Conservation (phyloP, 2,329 filamentous ascomycete species). For the Zymoseptoria tritici region DNA sequence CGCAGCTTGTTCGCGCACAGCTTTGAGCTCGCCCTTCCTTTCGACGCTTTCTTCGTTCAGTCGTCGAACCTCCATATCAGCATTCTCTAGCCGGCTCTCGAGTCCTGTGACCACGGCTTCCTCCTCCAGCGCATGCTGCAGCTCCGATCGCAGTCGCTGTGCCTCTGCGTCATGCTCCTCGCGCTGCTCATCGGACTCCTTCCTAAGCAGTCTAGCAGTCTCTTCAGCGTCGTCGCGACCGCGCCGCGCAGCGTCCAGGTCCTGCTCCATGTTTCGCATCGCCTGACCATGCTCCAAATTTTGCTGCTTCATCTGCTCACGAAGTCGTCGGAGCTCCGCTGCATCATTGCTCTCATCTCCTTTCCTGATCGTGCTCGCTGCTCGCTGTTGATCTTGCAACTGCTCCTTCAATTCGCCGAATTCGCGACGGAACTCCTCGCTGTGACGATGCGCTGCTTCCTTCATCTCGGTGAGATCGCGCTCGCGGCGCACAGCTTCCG, state of each 20-base stretch:
- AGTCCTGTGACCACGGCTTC: constrained; percentile 16
- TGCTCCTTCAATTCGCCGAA: constrained; percentile 18
- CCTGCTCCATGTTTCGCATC: constrained; percentile 13
- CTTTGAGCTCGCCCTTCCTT: constrained; percentile 9
- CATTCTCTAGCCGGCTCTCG: constrained; percentile 13
- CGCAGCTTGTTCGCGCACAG: constrained; percentile 11
- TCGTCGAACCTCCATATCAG: constrained; percentile 17
- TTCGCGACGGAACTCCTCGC: constrained; percentile 18
- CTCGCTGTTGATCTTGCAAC: constrained; percentile 7
- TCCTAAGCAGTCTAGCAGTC: constrained; percentile 9
- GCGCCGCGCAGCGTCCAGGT: constrained; percentile 18
- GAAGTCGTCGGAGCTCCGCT: constrained; percentile 16
- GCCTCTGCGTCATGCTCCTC: constrained; percentile 16
- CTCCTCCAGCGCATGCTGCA: constrained; percentile 14
- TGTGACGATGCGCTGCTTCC: constrained; percentile 17
- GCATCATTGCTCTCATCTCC: constrained; percentile 9
- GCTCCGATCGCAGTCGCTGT: constrained; percentile 15
- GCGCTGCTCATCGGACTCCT: constrained; percentile 21
- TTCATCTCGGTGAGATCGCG: constrained; percentile 19
- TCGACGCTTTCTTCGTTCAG: constrained; percentile 10
- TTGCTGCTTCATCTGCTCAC: constrained; percentile 14
- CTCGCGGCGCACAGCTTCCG: constrained; percentile 18
- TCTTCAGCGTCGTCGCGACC: constrained; percentile 18
- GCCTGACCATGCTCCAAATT: constrained; percentile 11
- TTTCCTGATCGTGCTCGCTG: constrained; percentile 5